Evolutionary conservation across 202 grass and related monocot species (phyloP).

Genomic region (Carex sylvatica): DNA sequence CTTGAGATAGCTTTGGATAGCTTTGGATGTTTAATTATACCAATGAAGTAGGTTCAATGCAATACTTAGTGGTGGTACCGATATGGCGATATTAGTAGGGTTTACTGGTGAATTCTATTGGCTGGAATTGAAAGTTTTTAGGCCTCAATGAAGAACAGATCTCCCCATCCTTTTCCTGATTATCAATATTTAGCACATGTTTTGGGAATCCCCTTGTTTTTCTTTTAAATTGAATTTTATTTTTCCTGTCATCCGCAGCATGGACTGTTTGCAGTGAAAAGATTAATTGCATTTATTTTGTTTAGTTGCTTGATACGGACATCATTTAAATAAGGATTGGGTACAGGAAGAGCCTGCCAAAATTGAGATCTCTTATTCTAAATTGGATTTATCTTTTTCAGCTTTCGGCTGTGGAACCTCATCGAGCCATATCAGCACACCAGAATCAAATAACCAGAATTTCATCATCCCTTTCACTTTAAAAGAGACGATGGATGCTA

Average conservation of each 20-base stretch:
- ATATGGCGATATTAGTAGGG: background rate
- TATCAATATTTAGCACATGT: background rate
- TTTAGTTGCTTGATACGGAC: background rate
- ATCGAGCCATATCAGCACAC: conserved; percentile 26
- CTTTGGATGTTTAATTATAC: background rate
- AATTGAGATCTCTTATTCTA: conserved; percentile 6
- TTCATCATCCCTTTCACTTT: conserved; percentile 21
- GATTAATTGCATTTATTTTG: background rate
- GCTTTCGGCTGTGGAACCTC: conserved; percentile 26
- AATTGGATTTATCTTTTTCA: background rate
- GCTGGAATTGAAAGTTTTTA: background rate
- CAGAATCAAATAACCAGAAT: conserved; percentile 30
- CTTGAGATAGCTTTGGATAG: background rate
- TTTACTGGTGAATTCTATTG: background rate
- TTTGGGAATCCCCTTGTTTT: background rate
- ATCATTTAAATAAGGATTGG: background rate
- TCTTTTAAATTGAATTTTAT: background rate
- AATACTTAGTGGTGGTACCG: background rate
- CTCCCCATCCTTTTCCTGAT: too few relatives aligned
- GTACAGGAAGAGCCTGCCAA: background rate
- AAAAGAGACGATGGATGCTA: conserved; percentile 38
- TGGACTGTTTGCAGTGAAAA: background rate
- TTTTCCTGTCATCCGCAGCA: background rate
- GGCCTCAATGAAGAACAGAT: background rate
- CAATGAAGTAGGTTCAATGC: background rate